Base-by-base conservation (phyloP, 805 yeast genomes). In the Nakazawaea sp. region DNA sequence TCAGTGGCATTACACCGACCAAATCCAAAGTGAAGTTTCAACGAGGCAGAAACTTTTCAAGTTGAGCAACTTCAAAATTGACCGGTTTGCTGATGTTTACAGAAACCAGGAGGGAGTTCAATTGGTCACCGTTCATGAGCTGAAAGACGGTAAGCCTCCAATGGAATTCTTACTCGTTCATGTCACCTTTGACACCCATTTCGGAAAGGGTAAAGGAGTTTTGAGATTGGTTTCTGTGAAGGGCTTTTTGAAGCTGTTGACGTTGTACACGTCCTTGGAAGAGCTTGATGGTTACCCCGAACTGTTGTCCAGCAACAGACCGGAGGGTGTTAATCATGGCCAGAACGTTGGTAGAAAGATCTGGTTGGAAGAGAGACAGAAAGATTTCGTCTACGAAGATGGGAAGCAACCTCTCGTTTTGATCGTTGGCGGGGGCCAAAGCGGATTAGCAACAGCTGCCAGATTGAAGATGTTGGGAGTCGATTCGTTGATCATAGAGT, bases 351-450 rank as follows among this genome's bases (percentile, higher is more conserved):
- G 37, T n/a, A 21, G 17, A 13, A 44, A 44, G 30, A 18, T 21
- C 15, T 30, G 33, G 33, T 9, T 18, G 15, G 33, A 30, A 30
- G 25, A 30, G 25, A 49, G 47, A 10, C 54, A 49, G 44, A 55
- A 50, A 13, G 56, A 49, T 4, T 47, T 47, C 4, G 55, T 57
- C 5, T 30, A n/a, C 25, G 33, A 13, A 18, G 8, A n/a, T 16
- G n/a, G 16, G 8, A 30, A 19, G 18, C 33, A 62, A 43, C 71
- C 71, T 3, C 37, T 58, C 12, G 70, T 65, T 15, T 50, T 66
- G 23, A 51, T 66, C 42, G 66, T 66, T 30, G 72, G 72, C 28
- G 72, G 68, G 40, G 72, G 72, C 18, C 72, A 66, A 46, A 61
- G 62, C 43, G 71, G 71, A 3, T 48, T 66, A 19, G 59, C 62